A percentile compares a stretch with the other conserved stretches of the same genome.
Evolutionary conservation across 768 basidiomycete genomes (phyloP).

Genomic region (Tulasnella sp.): DNA sequence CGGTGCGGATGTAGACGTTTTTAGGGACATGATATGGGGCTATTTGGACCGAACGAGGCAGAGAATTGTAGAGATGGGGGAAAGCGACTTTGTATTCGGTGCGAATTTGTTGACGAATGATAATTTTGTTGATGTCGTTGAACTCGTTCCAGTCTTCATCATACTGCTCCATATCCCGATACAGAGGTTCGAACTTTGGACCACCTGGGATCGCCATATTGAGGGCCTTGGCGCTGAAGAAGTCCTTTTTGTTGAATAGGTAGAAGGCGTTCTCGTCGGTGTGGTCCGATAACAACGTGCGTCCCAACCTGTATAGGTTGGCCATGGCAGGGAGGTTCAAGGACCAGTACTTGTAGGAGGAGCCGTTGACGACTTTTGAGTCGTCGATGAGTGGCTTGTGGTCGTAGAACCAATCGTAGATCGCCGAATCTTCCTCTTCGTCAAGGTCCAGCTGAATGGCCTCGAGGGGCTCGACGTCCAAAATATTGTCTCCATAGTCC

Average conservation of each 20-base stretch:
- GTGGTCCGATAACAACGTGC: conserved; percentile 89
- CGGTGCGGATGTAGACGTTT: conserved; percentile 98
- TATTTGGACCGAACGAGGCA: conserved; percentile 90
- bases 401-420: conserved; percentile 98
- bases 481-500: conserved; percentile 97
- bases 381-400: conserved; percentile 90
- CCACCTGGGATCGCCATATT: conserved; percentile 98
- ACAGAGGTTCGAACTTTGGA: conserved; percentile 96
- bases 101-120: conserved; percentile 96
- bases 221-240: conserved; percentile 96
- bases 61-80: conserved; percentile 97
- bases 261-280: conserved; percentile 88
- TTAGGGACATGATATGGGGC: conserved; percentile 90
- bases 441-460: conserved; percentile 97
- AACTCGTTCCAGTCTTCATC: conserved; percentile 99
- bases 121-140: conserved; percentile 99
- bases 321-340: conserved; percentile 93
- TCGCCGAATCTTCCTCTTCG: conserved; percentile 82
- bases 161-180: conserved; percentile 93
- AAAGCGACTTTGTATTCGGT: conserved; percentile 99
- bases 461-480: conserved; percentile 96
- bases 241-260: conserved; percentile 94
- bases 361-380: conserved; percentile 74
- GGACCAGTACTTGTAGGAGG: conserved; percentile 91
- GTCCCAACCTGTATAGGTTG: conserved; percentile 90